Conservation (phyloP, 2,329 filamentous ascomycete species). For the Penicillium nordicum region DNA sequence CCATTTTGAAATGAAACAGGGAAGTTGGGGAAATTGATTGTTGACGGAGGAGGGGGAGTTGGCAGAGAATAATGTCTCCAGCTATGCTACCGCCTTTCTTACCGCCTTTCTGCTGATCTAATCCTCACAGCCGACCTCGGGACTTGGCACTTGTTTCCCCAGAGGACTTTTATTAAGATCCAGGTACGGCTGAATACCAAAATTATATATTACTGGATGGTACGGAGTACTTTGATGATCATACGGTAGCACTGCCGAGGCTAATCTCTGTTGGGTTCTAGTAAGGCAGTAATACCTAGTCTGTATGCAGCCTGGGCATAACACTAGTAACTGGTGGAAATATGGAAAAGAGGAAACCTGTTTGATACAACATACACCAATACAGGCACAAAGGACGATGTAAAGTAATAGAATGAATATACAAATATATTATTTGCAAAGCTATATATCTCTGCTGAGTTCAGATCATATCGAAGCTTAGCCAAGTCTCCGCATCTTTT, state of each 20-base stretch:
- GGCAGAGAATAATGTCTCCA: neutral
- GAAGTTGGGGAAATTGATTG: neutral
- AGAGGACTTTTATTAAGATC: too few relatives aligned
- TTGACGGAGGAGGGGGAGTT: neutral
- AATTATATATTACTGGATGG: neutral
- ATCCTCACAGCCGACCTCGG: neutral
- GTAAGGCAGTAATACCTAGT: neutral
- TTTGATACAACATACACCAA: neutral
- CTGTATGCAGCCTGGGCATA: neutral
- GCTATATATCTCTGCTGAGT: neutral
- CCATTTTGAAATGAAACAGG: slow-evolving; percentile 1
- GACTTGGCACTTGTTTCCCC: neutral
- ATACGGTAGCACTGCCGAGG: neutral
- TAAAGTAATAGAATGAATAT: neutral
- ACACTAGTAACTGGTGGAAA: neutral
- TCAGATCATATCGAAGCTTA: neutral
- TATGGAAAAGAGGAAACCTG: neutral
- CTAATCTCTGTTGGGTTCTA: neutral
- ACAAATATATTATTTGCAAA: neutral
- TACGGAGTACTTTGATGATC: neutral
- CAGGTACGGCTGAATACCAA: neutral
- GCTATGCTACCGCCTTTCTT: slow-evolving; percentile 4
- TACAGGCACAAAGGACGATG: neutral
- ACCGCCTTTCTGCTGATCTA: slow-evolving; percentile 1
- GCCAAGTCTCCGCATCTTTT: slow-evolving; percentile 3